Conservation (phyloP, 192 early-diverging fungal genomes). For the Rhizoclosmatium sp. region DNA sequence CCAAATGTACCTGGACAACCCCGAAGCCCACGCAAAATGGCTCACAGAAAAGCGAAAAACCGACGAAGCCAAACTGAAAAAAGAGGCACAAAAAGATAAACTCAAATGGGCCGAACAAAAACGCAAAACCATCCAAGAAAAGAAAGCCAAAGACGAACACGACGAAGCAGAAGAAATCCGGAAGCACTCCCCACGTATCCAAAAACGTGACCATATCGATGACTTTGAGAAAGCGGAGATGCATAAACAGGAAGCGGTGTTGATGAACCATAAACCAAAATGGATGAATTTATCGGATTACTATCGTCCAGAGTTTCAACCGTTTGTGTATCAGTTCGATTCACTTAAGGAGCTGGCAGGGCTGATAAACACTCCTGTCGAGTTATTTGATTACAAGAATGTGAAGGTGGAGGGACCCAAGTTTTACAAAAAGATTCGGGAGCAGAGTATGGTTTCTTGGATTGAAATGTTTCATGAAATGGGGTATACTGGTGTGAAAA, state of each 20-base stretch:
- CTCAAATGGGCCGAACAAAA: neutral
- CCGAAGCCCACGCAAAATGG: neutral
- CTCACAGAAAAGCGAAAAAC: neutral
- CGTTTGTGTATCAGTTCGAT: constrained; percentile 38
- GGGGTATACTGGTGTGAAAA: neutral
- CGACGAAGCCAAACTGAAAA: neutral
- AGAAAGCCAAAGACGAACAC: neutral
- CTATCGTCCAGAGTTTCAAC: constrained; percentile 30
- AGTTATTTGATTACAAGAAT: constrained; percentile 27
- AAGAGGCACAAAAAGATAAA: neutral
- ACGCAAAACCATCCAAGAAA: neutral
- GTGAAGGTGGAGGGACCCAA: constrained; percentile 21
- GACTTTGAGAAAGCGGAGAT: too few relatives aligned
- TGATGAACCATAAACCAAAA: constrained; percentile 4
- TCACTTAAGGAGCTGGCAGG: constrained; percentile 21
- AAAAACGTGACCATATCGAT: too few relatives aligned
- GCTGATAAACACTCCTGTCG: neutral
- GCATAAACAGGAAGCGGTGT: too few relatives aligned
- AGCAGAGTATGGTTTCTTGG: constrained; percentile 20
- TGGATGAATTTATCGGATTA: constrained; percentile 32
- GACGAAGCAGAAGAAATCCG: too few relatives aligned
- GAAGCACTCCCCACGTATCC: too few relatives aligned
- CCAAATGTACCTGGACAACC: neutral
- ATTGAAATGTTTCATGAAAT: constrained; percentile 11
- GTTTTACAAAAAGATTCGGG: constrained; percentile 4